Evolutionary conservation across 495 filamentous ascomycete species (phyloP).

Genomic region (Annulohypoxylon bovei): DNA sequence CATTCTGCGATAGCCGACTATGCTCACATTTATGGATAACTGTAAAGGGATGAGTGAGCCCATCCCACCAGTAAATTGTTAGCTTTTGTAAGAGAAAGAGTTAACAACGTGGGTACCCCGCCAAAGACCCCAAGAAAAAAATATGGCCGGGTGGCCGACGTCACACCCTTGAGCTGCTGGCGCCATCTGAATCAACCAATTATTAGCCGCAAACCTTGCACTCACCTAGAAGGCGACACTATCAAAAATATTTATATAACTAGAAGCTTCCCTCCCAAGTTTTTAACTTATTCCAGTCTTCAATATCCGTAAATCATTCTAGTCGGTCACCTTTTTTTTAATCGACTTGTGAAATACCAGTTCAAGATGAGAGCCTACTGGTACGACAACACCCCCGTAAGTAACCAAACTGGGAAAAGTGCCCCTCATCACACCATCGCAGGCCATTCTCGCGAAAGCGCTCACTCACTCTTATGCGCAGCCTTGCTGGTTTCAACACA

Average conservation of each 20-base stretch:
- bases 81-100: conserved; percentile 19
- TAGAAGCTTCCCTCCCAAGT: background rate
- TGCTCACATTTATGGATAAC: background rate
- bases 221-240: background rate
- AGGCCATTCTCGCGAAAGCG: conserved; percentile 29
- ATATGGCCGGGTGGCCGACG: conserved; percentile 16
- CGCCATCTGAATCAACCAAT: conserved; percentile 21
- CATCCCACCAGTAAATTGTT: background rate
- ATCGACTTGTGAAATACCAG: background rate
- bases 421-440: conserved; percentile 30
- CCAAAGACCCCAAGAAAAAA: conserved; percentile 6
- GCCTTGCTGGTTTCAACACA: background rate
- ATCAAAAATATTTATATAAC: conserved; percentile 31
- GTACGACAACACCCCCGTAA: conserved; percentile 81
- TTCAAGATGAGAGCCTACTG: conserved; percentile 81
- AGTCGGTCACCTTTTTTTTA: background rate
- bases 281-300: background rate
- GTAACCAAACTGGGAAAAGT: conserved; percentile 41
- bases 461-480: background rate
- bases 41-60: conserved; percentile 5
- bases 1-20: background rate
- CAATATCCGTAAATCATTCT: background rate
- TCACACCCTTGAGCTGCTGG: conserved; percentile 34
- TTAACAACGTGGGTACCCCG: conserved; percentile 11
- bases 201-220: background rate